Percentiles rank a stretch among this genome's conserved stretches.
Evolutionary conservation across 164 flowering plant species (phyloP).

Genomic region (Tinospora cordifolia): DNA sequence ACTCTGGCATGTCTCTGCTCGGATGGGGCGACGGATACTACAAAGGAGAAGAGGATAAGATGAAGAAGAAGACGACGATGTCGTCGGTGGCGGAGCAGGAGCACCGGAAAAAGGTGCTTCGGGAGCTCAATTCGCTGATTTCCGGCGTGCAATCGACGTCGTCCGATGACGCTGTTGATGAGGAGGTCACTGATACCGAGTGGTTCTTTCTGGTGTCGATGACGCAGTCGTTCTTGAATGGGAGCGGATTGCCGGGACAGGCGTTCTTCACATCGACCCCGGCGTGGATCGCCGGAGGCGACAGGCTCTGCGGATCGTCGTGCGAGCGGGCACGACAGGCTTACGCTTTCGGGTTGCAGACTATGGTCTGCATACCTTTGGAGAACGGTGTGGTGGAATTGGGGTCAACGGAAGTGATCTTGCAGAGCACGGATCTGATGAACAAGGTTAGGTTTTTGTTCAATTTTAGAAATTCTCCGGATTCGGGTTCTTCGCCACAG

Average conservation of each 20-base stretch:
- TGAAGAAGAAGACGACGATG: conserved; percentile 17
- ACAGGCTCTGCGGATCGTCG: conserved; percentile 33
- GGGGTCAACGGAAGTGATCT: conserved; percentile 66
- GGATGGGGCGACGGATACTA: conserved; percentile 96
- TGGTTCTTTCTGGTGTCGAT: conserved; percentile 90
- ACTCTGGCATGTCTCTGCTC: conserved; percentile 40
- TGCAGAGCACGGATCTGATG: conserved; percentile 66
- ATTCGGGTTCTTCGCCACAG: conserved; percentile 25
- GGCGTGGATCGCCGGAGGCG: conserved; percentile 62
- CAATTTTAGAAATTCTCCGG: conserved; percentile 31
- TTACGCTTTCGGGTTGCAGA: conserved; percentile 61
- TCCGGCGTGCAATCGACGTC: conserved; percentile 33
- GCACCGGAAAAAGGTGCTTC: conserved; percentile 65
- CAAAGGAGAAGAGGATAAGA: conserved; percentile 58
- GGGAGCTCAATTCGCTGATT: conserved; percentile 71
- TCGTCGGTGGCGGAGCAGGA: conserved; percentile 53
- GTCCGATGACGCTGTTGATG: conserved; percentile 51
- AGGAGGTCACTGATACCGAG: conserved; percentile 89
- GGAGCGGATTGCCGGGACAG: conserved; percentile 70
- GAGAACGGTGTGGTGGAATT: conserved; percentile 79
- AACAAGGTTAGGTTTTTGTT: conserved; percentile 61
- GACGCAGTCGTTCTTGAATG: conserved; percentile 65
- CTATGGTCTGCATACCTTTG: conserved; percentile 72
- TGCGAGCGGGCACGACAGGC: conserved; percentile 80
- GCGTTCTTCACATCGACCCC: conserved; percentile 40